Base-by-base conservation (phyloP, 2,329 filamentous ascomycete genomes). In the Didymella glomerata region DNA sequence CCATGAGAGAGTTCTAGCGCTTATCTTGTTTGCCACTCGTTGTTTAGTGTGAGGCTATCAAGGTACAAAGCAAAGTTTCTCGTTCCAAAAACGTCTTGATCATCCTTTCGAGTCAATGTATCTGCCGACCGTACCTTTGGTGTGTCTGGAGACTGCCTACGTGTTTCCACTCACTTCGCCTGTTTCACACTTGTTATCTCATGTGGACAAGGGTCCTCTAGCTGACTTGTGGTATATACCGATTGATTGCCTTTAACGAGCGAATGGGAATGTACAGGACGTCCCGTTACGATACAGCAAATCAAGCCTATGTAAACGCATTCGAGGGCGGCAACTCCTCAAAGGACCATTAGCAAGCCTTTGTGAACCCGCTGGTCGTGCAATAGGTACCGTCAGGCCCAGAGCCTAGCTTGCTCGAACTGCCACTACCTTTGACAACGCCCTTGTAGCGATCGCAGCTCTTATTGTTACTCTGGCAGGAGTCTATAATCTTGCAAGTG, bases 401-500 rank as follows among this genome's bases (percentile, higher is more conserved):
- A 22, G 55, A 60, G 1, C 62, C 62, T 40, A 64, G 32, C 49
- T 64, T 64, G n/a, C 57, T 2, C 30, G 32, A 52, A n/a, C 42
- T 55, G 2, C 62, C 62, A 25, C 36, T 55, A 7, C 62, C 62
- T 41, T 64, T 64, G 3, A 60, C 51, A 16, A 64, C 60, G 22
- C 62, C 62, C 24, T 49, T 60, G 56, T 64, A 64, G 9, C 60
- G 27, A 45, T 64, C 59, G 9, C 62, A 64, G 50, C 38, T 57
- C 45, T 58, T 64, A 7, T 50, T 56, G 24, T 55, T 56, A 20
- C 47, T 53, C 47, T 62, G 59, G 45, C 62, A 64, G 2, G 59
- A 62, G 25, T 62, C 60, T 14, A 50, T 34, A 11, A 64, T 64
- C 49, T 64, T 64, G 56, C 59, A 62, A 5, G 62, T 64, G 32